Base-by-base conservation (phyloP, 768 basidiomycete genomes). In the Leccinellum albellum region DNA sequence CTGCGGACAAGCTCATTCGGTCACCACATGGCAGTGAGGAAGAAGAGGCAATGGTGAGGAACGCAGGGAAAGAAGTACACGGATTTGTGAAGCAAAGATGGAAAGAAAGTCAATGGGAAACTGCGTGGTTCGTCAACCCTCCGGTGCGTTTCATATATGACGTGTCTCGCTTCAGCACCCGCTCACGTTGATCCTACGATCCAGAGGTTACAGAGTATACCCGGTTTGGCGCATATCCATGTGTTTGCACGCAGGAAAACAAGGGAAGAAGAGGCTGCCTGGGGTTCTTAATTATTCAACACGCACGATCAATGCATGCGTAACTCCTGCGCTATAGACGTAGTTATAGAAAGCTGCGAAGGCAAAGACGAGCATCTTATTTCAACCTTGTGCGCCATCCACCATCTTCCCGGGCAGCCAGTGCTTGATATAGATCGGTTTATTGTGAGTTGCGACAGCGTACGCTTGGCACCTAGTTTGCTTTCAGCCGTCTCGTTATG, bases 91-190 rank as follows among this genome's bases (percentile, higher is more conserved):
- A 73, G 67, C 77, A 75, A 49, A 74, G 83, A 49, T 94, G 92
- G 92, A 63, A 66, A 17, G 88, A 91, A 65, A 68, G 65, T 5
- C 79, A 81, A n/a, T 94, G 89, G 91, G 92, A 94, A 73, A 91
- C 90, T 0, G 89, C 89, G 2, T 94, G 92, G 92, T 93, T 93
- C 65, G 87, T 91, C 44, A 94, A 94, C 66, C 91, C 91, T 44
- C 89, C 86, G 50, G 91, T 94, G 64, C 67, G 88, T 50, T 28
- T 52, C 14, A 12, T 51, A 20, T 20, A 5, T 4, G 15, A 5
- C 0, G 9, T n/a, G 6, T 23, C 31, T 10, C 8, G 35, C 21
- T 44, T 48, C 9, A 10, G 29, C 14, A 44, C 21, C 15, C 15
- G 10, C 35, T 50, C 17, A 49, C 40, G 23, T 35, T 55, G 21